A percentile compares a stretch with the other conserved stretches of the same genome.
Evolutionary conservation across 192 early-diverging fungal species (phyloP).

Genomic region (Backusella parvicylindrica): DNA sequence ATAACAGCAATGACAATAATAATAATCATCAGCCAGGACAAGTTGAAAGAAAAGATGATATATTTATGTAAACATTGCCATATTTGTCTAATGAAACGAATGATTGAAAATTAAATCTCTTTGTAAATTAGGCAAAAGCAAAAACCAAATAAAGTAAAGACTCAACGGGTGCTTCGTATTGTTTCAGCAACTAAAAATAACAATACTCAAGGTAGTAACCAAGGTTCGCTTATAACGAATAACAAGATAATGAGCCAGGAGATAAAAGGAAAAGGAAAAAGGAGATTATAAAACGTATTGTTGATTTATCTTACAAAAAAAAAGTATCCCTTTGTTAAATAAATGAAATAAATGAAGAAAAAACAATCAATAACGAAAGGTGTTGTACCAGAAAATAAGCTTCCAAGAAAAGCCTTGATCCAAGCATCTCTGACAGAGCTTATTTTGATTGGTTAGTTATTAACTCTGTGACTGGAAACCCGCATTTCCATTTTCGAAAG

Average conservation of each 20-base stretch:
- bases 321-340: background rate
- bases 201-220: background rate
- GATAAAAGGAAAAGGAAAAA: background rate
- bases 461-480: background rate
- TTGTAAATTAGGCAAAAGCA: background rate
- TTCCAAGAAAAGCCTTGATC: background rate
- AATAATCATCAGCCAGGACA: background rate
- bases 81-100: background rate
- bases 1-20: background rate
- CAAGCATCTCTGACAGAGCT: background rate
- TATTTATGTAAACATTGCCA: background rate
- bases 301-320: background rate
- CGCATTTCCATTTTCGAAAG: background rate
- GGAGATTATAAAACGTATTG: background rate
- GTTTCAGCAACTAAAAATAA: background rate
- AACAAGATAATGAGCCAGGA: background rate
- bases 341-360: background rate
- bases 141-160: background rate
- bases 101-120: background rate
- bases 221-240: background rate
- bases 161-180: background rate
- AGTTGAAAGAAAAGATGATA: background rate
- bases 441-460: background rate
- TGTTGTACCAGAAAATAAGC: no score
- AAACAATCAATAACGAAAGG: no score